A percentile compares a stretch with the other conserved stretches of the same genome.
phyloP scores from a whole-genome alignment of 164 flowering plant genomes.

The Stephania yunnanensis region DNA sequence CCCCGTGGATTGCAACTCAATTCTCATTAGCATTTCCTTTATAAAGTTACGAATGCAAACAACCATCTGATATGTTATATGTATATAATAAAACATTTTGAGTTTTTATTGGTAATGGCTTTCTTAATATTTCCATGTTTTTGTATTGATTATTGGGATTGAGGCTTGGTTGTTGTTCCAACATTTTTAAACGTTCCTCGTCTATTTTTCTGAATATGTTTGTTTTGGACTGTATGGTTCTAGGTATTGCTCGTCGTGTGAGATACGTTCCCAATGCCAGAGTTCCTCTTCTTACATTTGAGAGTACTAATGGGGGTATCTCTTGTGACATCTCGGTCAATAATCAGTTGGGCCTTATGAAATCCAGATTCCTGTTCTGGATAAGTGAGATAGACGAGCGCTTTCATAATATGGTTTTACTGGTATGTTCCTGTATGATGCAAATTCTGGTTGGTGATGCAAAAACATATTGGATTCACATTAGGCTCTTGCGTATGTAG shows the following conservation, averaged over 20 bases:
- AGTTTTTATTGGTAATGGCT: background rate
- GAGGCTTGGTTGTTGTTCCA: background rate
- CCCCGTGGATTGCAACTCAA: too few species aligned
- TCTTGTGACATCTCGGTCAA: conserved; percentile 85
- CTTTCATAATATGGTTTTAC: conserved; percentile 78
- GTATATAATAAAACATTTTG: background rate
- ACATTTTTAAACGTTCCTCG: background rate
- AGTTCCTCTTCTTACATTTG: conserved; percentile 75
- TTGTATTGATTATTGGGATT: background rate
- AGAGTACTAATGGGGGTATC: conserved; percentile 36
- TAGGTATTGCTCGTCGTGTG: conserved; percentile 47
- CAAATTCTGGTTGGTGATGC: background rate
- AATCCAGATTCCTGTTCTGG: conserved; percentile 76
- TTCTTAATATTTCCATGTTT: background rate
- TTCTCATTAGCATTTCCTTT: too few species aligned
- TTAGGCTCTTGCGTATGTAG: conserved; percentile 32
- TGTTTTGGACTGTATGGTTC: conserved; percentile 9
- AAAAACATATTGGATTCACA: conserved; percentile 9
- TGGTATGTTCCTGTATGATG: conserved; percentile 35
- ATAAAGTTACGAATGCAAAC: too few species aligned
- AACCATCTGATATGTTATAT: background rate
- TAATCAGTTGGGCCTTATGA: conserved; percentile 66
- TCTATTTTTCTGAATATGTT: background rate
- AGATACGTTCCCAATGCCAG: conserved; percentile 58
- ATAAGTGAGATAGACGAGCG: conserved; percentile 71